phyloP scores from a whole-genome alignment of 2,329 filamentous ascomycete genomes.

The Verticillium nubilum region DNA sequence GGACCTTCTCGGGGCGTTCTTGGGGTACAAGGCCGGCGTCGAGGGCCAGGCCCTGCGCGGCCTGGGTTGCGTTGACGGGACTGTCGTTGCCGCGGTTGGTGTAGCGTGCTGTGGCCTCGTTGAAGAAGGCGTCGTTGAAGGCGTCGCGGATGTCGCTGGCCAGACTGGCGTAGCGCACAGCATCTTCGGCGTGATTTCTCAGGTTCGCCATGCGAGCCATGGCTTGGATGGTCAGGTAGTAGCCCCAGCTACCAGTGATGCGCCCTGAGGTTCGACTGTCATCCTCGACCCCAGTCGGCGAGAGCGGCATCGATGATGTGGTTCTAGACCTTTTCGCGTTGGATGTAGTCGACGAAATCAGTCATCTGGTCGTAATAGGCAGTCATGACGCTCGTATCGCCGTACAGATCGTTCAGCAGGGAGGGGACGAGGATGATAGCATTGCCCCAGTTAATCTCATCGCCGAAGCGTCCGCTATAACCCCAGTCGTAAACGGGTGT shows the following conservation, averaged over 20 bases:
- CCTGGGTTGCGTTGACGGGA: conserved; percentile 1
- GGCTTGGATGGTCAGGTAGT: conserved; percentile 7
- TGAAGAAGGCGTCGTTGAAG: conserved; percentile 7
- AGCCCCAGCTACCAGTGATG: conserved; percentile 6
- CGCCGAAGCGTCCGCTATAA: conserved; percentile 4
- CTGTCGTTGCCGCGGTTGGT: conserved; percentile 1
- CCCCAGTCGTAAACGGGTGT: conserved; percentile 7
- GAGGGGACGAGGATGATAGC: conserved; percentile 5
- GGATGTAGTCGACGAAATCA: conserved; percentile 6
- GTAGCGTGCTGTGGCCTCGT: conserved; percentile 3
- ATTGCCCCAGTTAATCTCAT: conserved; percentile 9
- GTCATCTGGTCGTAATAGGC: conserved; percentile 6
- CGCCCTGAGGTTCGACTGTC: conserved; percentile 3
- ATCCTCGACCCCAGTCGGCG: conserved; percentile 6
- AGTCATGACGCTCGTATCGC: conserved; percentile 3
- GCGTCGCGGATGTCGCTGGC: conserved; percentile 5
- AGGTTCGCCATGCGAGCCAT: conserved; percentile 8
- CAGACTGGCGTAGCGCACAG: conserved; percentile 1
- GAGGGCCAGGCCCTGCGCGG: conserved; percentile 1
- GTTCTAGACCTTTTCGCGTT: conserved; percentile 4
- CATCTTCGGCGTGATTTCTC: conserved; percentile 1
- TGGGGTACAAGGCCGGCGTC: conserved; percentile 1
- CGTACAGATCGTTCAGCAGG: conserved; percentile 4
- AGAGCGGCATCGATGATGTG: conserved; percentile 5
- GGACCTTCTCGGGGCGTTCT: background rate